These are phyloP conservation scores for Populus nigra DNA, from an alignment of 345 rosid genomes.

Conservation along the genomic window DNA sequence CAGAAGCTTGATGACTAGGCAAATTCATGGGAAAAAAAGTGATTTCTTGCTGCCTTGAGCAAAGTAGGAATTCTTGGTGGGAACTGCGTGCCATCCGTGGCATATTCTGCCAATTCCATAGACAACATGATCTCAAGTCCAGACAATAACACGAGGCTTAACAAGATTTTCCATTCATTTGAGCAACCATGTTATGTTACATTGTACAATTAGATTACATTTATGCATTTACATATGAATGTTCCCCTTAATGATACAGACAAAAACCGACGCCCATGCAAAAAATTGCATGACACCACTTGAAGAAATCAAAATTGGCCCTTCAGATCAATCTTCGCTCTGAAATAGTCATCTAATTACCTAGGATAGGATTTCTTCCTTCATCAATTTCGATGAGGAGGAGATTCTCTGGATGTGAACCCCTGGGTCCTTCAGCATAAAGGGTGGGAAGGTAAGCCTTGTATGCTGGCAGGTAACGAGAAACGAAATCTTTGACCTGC, in stretches of 20 bases:
- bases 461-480: slow-evolving; percentile 85
- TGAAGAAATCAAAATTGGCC: slow-evolving; percentile 21
- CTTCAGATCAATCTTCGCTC: background rate
- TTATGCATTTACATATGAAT: background rate
- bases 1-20: background rate
- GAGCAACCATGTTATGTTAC: background rate
- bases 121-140: too few relatives aligned
- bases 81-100: too few relatives aligned
- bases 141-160: too few relatives aligned
- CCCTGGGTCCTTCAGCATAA: slow-evolving; percentile 83
- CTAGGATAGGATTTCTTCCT: slow-evolving; percentile 74
- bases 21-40: background rate
- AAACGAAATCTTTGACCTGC: slow-evolving; percentile 91
- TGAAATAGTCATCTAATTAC: slow-evolving; percentile 10
- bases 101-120: too few relatives aligned
- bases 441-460: slow-evolving; percentile 83
- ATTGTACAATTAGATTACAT: background rate
- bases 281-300: background rate
- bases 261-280: background rate
- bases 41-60: background rate
- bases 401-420: slow-evolving; percentile 62
- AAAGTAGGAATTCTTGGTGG: background rate
- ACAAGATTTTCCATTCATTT: background rate
- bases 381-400: slow-evolving; percentile 76
- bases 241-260: background rate